Conservation (phyloP, 345 rosid species). For the Ceriops decandra region DNA sequence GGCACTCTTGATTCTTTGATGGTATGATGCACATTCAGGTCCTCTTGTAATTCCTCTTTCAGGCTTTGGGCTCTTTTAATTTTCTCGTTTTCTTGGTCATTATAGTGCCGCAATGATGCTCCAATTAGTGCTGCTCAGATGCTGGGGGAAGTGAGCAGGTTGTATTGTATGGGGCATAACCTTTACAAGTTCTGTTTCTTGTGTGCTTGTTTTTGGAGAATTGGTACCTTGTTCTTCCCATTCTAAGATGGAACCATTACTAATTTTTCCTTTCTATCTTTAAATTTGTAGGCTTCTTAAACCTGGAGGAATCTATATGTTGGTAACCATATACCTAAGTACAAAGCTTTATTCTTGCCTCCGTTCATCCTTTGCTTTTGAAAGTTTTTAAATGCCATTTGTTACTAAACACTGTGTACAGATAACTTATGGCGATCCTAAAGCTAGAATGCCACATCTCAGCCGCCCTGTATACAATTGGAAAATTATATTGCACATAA, state of each 20-base stretch:
- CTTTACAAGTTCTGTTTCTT: constrained; percentile 5
- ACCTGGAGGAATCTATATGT: constrained; percentile 81
- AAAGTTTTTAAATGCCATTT: constrained; percentile 8
- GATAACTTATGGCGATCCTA: constrained; percentile 97
- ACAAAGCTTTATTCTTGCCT: constrained; percentile 4
- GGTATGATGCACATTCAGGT: constrained; percentile 48
- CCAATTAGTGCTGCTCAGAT: constrained; percentile 66
- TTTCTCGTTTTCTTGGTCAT: constrained; percentile 22
- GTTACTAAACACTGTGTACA: constrained; percentile 22
- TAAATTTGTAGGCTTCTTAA: constrained; percentile 64
- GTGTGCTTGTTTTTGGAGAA: constrained; percentile 6
- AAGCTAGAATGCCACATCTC: constrained; percentile 86
- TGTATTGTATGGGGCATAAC: constrained; percentile 26
- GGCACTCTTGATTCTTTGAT: constrained; percentile 99
- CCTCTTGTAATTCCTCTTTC: constrained; percentile 12
- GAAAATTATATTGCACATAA: constrained; percentile 65
- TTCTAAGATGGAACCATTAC: neutral
- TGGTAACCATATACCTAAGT: constrained; percentile 53
- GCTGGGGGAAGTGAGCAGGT: constrained; percentile 99
- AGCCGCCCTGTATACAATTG: constrained; percentile 56
- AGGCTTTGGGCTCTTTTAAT: constrained; percentile 11
- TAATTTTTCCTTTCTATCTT: constrained; percentile 12
- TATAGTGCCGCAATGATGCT: constrained; percentile 85
- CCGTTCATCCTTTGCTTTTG: neutral
- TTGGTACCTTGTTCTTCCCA: neutral